Evolutionary conservation across 257 asterid species (phyloP), one percentile per base, ranked within the genome.

Genomic region (Nicotiana otophora): DNA sequence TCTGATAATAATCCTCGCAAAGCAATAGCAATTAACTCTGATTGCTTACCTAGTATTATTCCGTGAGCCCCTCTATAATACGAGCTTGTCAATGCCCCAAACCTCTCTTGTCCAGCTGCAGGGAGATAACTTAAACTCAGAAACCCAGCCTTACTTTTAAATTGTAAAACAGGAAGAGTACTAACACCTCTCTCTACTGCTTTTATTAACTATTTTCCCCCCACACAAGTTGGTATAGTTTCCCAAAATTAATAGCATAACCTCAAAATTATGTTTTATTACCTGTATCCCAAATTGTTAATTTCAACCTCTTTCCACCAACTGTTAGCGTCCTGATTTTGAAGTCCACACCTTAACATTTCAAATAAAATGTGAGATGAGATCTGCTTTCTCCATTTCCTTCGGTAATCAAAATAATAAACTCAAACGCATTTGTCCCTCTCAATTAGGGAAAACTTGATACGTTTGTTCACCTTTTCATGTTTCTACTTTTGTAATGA

Each of bases 221-320:
- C 2, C 20, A 5, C 1, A 16, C 28, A 7, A 33, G 6, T 3
- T 33, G 15, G 10, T 70, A 11, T 1, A 11, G 12, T 5, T 20
- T 42, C 34, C 60, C 12, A 20, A 4, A 9, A 70, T 42, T 23
- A 51, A 26, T 16, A 51, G 80, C 80, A 15, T 26, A 26, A 51
- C 23, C 6, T 16, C 62, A 51, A 74, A 48, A 15, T 26, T 7
- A 48, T 14, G 16, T 7, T 33, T 46, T 11, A 57, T 76, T 80
- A 94, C 98, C 97, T 84, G 98, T 93, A 84, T 94, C 98, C 98
- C 98, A 94, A 36, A 94, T 93, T n/a, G 98, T 94, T 10, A 93
- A 91, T 85, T 94, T 94, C 82, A 93, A 81, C 84, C 91, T 89
- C 82, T 94, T 94, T 75, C 95, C 97, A 31, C 87, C 95, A 77